Conservation (phyloP, 2,329 filamentous ascomycete species). For the Venturia nashicola region DNA sequence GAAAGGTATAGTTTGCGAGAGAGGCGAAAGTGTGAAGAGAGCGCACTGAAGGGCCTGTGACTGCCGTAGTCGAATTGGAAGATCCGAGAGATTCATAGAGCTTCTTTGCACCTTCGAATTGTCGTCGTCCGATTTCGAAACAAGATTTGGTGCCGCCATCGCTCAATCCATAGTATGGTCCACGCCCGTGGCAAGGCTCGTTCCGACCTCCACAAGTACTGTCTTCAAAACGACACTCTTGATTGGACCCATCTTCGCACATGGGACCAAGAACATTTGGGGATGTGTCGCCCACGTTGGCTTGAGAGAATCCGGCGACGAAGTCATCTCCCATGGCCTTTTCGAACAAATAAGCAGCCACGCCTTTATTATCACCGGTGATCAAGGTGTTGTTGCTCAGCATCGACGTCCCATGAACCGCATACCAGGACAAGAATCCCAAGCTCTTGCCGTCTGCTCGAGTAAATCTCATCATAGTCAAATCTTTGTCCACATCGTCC, state of each 20-base stretch:
- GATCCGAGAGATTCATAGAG: slow-evolving; percentile 21
- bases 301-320: slow-evolving; percentile 84
- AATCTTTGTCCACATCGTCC: slow-evolving; percentile 56
- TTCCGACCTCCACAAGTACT: slow-evolving; percentile 70
- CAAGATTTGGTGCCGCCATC: slow-evolving; percentile 57
- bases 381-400: slow-evolving; percentile 84
- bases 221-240: slow-evolving; percentile 62
- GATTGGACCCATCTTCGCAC: slow-evolving; percentile 67
- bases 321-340: slow-evolving; percentile 54
- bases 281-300: slow-evolving; percentile 81
- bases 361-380: slow-evolving; percentile 93
- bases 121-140: slow-evolving; percentile 64
- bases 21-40: slow-evolving; percentile 79
- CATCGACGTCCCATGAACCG: slow-evolving; percentile 84
- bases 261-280: slow-evolving; percentile 81
- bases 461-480: slow-evolving; percentile 71
- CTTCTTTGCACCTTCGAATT: slow-evolving; percentile 48
- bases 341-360: slow-evolving; percentile 78
- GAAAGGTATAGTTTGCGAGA: slow-evolving; percentile 64
- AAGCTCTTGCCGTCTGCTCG: slow-evolving; percentile 64
- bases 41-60: slow-evolving; percentile 56
- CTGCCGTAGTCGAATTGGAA: slow-evolving; percentile 17
- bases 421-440: slow-evolving; percentile 80
- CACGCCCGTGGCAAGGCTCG: slow-evolving; percentile 61
- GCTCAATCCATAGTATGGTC: slow-evolving; percentile 53